A percentile compares a stretch with the other conserved stretches of the same genome.
These are phyloP conservation scores for Podila epicladia DNA, from an alignment of 192 early-diverging fungal genomes.

Conservation along the genomic window DNA sequence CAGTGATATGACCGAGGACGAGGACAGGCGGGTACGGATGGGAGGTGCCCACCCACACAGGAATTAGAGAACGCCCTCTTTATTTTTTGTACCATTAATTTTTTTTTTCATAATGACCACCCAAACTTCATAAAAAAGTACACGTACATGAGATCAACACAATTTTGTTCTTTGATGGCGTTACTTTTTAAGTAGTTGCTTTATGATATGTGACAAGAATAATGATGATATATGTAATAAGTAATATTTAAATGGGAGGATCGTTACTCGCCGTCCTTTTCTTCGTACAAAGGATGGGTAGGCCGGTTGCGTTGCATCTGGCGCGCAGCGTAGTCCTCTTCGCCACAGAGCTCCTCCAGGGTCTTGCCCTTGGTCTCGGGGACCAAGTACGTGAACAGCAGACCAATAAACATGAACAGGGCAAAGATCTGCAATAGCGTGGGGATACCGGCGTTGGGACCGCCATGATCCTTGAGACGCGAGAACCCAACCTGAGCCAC, in stretches of 20 bases:
- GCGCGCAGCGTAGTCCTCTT: conserved; percentile 25
- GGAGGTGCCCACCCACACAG: conserved; percentile 24
- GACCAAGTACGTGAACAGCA: conserved; percentile 66
- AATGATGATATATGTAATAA: too few species aligned
- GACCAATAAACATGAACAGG: conserved; percentile 50
- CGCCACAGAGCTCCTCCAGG: conserved; percentile 67
- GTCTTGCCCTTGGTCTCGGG: conserved; percentile 88
- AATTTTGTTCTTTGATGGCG: too few species aligned
- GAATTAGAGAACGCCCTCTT: background rate
- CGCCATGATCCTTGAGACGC: conserved; percentile 62
- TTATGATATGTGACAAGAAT: too few species aligned
- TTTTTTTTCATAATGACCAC: background rate
- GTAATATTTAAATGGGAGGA: too few species aligned
- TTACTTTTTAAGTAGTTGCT: too few species aligned
- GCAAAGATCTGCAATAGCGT: conserved; percentile 67
- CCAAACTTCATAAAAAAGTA: too few species aligned
- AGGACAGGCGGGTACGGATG: conserved; percentile 36
- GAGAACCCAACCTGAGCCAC: conserved; percentile 67
- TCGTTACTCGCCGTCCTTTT: conserved; percentile 19
- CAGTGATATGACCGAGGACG: conserved; percentile 42
- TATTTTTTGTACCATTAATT: background rate
- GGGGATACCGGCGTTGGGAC: conserved; percentile 59
- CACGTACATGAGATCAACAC: too few species aligned
- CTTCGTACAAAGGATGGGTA: conserved; percentile 4
- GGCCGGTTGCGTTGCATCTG: conserved; percentile 20